Evolutionary conservation across 2,329 filamentous ascomycete species (phyloP).

Genomic region (Fusarium xyrophilum): DNA sequence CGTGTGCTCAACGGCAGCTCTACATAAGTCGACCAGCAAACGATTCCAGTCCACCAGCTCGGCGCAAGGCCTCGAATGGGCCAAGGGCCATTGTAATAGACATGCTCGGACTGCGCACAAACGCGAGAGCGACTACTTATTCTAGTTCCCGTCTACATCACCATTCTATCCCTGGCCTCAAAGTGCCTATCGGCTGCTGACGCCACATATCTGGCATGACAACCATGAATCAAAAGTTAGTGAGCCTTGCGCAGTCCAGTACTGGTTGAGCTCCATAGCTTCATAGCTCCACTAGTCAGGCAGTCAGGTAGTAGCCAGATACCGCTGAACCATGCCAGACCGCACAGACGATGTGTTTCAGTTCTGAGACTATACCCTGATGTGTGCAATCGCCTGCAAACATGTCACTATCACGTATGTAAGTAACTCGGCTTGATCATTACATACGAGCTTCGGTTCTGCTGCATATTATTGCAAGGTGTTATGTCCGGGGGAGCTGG

Average conservation of each 20-base stretch:
- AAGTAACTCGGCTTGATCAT: not conserved
- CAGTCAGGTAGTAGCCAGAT: conserved; percentile 32
- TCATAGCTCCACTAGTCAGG: conserved; percentile 40
- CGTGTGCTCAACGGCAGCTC: conserved; percentile 39
- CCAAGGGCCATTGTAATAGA: conserved; percentile 36
- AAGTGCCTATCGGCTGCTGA: conserved; percentile 37
- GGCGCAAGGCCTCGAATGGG: conserved; percentile 43
- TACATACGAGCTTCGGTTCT: not conserved
- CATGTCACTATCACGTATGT: conserved; percentile 6
- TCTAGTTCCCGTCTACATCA: conserved; percentile 28
- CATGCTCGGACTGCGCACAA: conserved; percentile 24
- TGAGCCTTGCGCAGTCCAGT: conserved; percentile 21
- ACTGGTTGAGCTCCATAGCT: conserved; percentile 35
- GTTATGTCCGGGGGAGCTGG: not conserved
- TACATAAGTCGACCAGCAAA: conserved; percentile 26
- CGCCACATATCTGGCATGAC: conserved; percentile 42
- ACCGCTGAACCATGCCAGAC: conserved; percentile 29
- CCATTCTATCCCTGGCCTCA: conserved; percentile 29
- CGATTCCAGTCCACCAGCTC: conserved; percentile 36
- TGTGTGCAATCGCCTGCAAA: conserved; percentile 18
- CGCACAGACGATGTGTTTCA: conserved; percentile 35
- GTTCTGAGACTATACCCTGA: conserved; percentile 32
- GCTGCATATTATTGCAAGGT: not conserved
- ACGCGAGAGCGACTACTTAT: conserved; percentile 16
- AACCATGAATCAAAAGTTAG: conserved; percentile 38